phyloP scores from a whole-genome alignment of 225 moss, liverwort and hornwort species.

The Pseudisothecium myosuroides region DNA sequence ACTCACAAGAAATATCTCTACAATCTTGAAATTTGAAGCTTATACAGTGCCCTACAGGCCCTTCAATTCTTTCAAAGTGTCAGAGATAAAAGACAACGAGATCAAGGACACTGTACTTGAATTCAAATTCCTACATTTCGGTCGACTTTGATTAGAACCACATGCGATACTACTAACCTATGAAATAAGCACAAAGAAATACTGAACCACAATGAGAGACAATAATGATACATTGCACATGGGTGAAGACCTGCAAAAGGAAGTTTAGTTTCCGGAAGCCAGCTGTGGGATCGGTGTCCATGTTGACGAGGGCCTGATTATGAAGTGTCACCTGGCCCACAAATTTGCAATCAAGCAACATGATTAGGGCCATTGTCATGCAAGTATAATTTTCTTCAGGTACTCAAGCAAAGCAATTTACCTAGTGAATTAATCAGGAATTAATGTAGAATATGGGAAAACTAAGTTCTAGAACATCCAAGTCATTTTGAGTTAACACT shows the following conservation, averaged over 20 bases:
- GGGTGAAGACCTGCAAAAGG: slow-evolving; percentile 48
- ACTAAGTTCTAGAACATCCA: neutral
- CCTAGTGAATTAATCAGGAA: neutral
- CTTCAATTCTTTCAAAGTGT: neutral
- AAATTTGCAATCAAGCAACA: neutral
- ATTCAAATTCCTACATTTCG: neutral
- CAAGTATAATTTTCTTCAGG: neutral
- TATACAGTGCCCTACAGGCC: neutral
- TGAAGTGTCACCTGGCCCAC: slow-evolving; percentile 67
- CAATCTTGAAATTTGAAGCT: neutral
- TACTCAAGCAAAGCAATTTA: neutral
- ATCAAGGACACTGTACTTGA: neutral
- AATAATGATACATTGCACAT: neutral
- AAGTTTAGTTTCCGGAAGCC: slow-evolving; percentile 78
- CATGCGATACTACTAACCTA: neutral
- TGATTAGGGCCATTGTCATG: neutral
- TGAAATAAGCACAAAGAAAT: neutral
- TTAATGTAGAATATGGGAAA: neutral
- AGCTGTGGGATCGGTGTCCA: slow-evolving; percentile 44
- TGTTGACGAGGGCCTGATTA: slow-evolving; percentile 69
- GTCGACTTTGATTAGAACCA: neutral
- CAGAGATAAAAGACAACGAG: neutral
- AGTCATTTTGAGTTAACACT: neutral
- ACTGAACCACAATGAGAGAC: neutral
- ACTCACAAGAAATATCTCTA: neutral